Evolutionary conservation across 192 early-diverging fungal genomes (phyloP), one percentile per base, ranked within the genome.

Genomic region (Phlyctochytrium planicorne): DNA sequence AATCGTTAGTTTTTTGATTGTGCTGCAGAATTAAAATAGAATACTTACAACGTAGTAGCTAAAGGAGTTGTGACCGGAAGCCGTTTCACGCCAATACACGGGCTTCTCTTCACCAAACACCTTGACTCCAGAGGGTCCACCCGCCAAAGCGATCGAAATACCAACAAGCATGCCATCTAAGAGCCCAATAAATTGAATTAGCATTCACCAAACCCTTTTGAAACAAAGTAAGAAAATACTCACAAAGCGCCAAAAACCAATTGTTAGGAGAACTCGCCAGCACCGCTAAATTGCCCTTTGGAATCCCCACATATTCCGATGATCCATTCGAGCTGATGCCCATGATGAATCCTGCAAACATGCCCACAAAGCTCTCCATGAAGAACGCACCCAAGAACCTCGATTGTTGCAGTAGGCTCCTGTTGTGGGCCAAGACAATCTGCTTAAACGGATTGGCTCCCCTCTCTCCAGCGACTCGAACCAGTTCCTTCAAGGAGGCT

Each of bases 31-130:
- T 12, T 59, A 20, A 59, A 59, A 12, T 25, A 25, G 29, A 24
- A 59, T 12, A 62, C 60, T 62, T 31, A 17, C 63, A 59, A 67
- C 10, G 56, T 65, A 74, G 63, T 57, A 70, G 0, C 55, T 52
- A 17, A 60, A 27, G 31, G 29, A 29, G 62, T 66, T 60, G 57
- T 82, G 80, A 14, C 80, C 80, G 1, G 80, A 50, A 2, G 69
- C 69, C 3, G 72, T 70, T 62, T 82, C 80, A n/a, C 81, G 62
- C 71, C 72, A 77, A 63, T 66, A 82, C 10, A 82, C 75, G 0
- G 69, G 34, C 36, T 67, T 70, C 52, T 82, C 81, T 30, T 77
- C 72, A n/a, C 68, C 31, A 71, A 82, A 82, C n/a, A 82, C 69
- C 29, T 81, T 82, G 0, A 80, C 78, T 4, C 65, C 78, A 25